Conservation (phyloP, 257 asterid species). For the Verbascum thapsus region DNA sequence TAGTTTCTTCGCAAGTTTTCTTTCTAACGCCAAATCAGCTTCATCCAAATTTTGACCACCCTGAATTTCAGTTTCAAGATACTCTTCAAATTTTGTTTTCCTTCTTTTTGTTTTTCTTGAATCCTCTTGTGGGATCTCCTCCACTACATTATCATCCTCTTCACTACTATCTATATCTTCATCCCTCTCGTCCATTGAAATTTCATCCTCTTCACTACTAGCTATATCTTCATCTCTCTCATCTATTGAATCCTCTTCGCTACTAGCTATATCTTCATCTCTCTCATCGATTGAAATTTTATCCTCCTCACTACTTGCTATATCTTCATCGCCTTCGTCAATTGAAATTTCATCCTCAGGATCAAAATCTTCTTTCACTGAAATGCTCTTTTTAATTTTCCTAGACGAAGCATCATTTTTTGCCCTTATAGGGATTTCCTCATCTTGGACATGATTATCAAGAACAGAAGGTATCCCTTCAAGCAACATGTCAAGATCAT, state of each 20-base stretch:
- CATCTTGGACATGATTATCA: slow-evolving; percentile 36
- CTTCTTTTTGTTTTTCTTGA: slow-evolving; percentile 37
- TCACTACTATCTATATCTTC: slow-evolving; percentile 37
- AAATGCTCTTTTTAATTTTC: slow-evolving; percentile 30
- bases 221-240: slow-evolving; percentile 23
- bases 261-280: too few relatives aligned
- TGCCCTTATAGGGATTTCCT: slow-evolving; percentile 20
- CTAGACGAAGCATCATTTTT: slow-evolving; percentile 22
- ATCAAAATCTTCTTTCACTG: slow-evolving; percentile 37
- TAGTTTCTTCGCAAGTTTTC: slow-evolving; percentile 39
- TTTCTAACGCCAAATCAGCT: slow-evolving; percentile 44
- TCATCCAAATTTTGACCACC: slow-evolving; percentile 38
- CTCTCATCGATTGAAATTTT: slow-evolving; percentile 12
- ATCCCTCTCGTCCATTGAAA: slow-evolving; percentile 25
- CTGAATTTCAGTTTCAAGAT: slow-evolving; percentile 39
- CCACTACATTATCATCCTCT: slow-evolving; percentile 38
- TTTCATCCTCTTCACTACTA: slow-evolving; percentile 3
- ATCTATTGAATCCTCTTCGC: slow-evolving; percentile 28
- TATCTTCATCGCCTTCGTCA: slow-evolving; percentile 30
- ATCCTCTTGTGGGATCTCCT: slow-evolving; percentile 31
- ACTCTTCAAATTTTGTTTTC: slow-evolving; percentile 48
- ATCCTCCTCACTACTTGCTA: not conserved
- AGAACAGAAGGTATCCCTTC: slow-evolving; percentile 61
- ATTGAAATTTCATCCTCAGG: slow-evolving; percentile 34
- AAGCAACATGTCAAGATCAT: slow-evolving; percentile 57